These are phyloP conservation scores for Pugionium cornutum DNA, from an alignment of 345 rosid genomes.

Conservation along the genomic window DNA sequence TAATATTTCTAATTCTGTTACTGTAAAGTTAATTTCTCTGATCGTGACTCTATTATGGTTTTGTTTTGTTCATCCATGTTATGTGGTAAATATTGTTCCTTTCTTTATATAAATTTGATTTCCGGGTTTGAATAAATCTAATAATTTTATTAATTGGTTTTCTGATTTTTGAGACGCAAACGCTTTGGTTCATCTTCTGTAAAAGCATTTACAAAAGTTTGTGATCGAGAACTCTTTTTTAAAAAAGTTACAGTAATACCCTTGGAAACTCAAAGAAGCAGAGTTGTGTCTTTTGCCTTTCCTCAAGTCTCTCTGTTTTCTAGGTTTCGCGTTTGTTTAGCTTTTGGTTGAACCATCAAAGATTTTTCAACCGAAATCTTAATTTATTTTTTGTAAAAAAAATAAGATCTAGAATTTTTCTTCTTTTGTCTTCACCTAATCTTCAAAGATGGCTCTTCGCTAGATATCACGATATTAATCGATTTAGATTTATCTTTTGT, in stretches of 20 bases:
- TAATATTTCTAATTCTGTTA: slow-evolving; percentile 13
- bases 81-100: slow-evolving; percentile 13
- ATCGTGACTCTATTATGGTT: slow-evolving; percentile 15
- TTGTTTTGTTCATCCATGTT: slow-evolving; percentile 19
- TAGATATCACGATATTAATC: background rate
- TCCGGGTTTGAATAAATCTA: slow-evolving; percentile 6
- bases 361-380: background rate
- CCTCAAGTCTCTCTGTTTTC: slow-evolving; percentile 7
- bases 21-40: slow-evolving; percentile 15
- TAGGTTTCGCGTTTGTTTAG: background rate
- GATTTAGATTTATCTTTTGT: background rate
- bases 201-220: slow-evolving; percentile 13
- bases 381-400: background rate
- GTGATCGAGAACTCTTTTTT: slow-evolving; percentile 27
- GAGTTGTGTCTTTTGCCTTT: slow-evolving; percentile 14
- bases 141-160: background rate
- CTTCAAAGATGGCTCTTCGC: slow-evolving; percentile 23
- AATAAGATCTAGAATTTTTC: slow-evolving; percentile 19
- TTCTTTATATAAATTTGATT: background rate
- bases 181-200: slow-evolving; percentile 21
- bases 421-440: slow-evolving; percentile 29
- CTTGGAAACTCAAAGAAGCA: slow-evolving; percentile 24
- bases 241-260: slow-evolving; percentile 34
- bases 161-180: slow-evolving; percentile 14
- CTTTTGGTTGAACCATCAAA: slow-evolving; percentile 12